phyloP scores from a whole-genome alignment of 345 rosid genomes.

The Salix brachista region DNA sequence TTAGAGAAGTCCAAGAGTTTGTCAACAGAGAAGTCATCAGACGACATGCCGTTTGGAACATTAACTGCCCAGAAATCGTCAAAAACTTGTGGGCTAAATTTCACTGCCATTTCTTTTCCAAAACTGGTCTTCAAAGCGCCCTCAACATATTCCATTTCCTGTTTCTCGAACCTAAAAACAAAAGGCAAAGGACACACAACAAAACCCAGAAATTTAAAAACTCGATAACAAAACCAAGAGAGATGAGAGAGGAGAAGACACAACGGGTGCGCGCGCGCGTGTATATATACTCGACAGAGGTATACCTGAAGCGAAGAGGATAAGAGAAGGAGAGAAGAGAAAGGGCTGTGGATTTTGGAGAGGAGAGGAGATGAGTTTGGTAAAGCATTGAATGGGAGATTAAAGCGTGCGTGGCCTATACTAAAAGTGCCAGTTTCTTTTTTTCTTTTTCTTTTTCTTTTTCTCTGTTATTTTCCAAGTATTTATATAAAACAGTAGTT shows the following conservation, averaged over 20 bases:
- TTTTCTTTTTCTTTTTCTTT: no score
- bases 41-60: constrained; percentile 34
- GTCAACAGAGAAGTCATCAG: constrained; percentile 71
- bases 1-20: constrained; percentile 78
- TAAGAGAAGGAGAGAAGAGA: not conserved
- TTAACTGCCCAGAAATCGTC: constrained; percentile 39
- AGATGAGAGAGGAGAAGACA: not conserved
- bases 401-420: constrained; percentile 24
- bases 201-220: constrained; percentile 11
- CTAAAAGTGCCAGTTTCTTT: constrained; percentile 34
- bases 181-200: not conserved
- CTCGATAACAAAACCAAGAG: not conserved
- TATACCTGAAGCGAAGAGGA: constrained; percentile 26
- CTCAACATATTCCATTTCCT: constrained; percentile 64
- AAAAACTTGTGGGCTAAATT: constrained; percentile 28
- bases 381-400: constrained; percentile 59
- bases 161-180: constrained; percentile 7
- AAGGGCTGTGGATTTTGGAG: constrained; percentile 9
- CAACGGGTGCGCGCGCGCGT: no score
- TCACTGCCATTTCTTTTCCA: constrained; percentile 53
- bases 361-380: constrained; percentile 54
- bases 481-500: not conserved
- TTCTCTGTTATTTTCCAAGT: not conserved
- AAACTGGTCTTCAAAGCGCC: constrained; percentile 61
- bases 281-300: not conserved